Base-by-base conservation (phyloP, 2,329 filamentous ascomycete species). In the Trichoderma gracile region DNA sequence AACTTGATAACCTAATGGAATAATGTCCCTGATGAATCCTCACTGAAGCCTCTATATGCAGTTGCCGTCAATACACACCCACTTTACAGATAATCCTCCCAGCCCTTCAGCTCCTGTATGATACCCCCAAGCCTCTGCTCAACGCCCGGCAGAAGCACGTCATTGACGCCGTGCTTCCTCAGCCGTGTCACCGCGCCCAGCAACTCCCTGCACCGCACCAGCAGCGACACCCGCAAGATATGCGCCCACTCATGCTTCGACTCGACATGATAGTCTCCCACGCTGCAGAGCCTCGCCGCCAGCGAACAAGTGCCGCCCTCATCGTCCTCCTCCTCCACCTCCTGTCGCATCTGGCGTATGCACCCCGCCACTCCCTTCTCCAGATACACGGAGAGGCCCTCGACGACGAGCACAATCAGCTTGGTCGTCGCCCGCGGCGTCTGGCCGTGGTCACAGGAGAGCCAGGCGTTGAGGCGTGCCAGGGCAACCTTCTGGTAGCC, bases 201-300 rank as follows among this genome's bases (percentile, higher is more conserved):
- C 25, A 60, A 46, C 46, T 60, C 57, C 47, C 57, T 60, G 46
- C 57, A 60, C 30, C 57, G 46, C 21, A 60, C 57, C 33, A 60
- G 7, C 25, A 60, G 25, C 14, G 57, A 52, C 1, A 60, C 57
- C 21, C 57, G 46, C 10, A 60, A 17, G 21, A 60, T 60, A 30
- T 60, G 57, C 15, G 47, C 57, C 57, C 57, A 60, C 46, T 60
- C 57, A 15, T 60, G 57, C 21, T 43, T 60, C 14, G 57, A 43
- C 19, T 60, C 57, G 19, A 60, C 57, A 5, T 60, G 57, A 42
- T 60, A 60, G 47, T 60, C 57, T 3, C 57, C 57, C 40, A 60
- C 57, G 3, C 30, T 60, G 46, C 57, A 60, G 8, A 33, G 1
- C 5, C 57, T 42, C 12, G 33, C 57, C 4, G 47, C 38, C 3